Percentiles rank a stretch among this genome's conserved stretches.
Conservation (phyloP, 1,284 basidiomycete genomes). For the Sphaerobolus stellatus region DNA sequence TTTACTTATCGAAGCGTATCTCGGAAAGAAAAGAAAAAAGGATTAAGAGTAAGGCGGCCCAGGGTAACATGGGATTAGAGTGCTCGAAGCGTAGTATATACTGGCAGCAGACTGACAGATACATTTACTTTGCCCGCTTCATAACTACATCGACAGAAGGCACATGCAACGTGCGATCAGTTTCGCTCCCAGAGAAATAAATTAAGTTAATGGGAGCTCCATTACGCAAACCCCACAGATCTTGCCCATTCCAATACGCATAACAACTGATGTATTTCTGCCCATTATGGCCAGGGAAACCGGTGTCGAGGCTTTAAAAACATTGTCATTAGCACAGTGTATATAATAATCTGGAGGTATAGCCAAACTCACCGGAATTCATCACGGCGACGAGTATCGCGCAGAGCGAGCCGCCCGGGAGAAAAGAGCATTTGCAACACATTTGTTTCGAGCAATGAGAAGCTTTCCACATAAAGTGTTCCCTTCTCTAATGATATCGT, state of each 20-base stretch:
- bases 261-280: slow-evolving; percentile 40
- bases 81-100: too few relatives aligned
- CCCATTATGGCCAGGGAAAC: slow-evolving; percentile 44
- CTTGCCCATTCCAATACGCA: slow-evolving; percentile 25
- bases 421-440: slow-evolving; percentile 31
- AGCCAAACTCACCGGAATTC: slow-evolving; percentile 42
- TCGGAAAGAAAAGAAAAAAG: too few relatives aligned
- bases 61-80: too few relatives aligned
- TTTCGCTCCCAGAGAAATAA: slow-evolving; percentile 19
- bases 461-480: slow-evolving; percentile 34
- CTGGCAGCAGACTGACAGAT: too few relatives aligned
- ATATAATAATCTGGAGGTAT: background rate
- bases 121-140: too few relatives aligned
- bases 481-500: slow-evolving; percentile 34
- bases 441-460: slow-evolving; percentile 36
- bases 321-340: background rate
- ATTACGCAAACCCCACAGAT: slow-evolving; percentile 22
- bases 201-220: slow-evolving; percentile 22
- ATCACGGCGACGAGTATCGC: slow-evolving; percentile 37
- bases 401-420: slow-evolving; percentile 30
- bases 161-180: slow-evolving; percentile 1
- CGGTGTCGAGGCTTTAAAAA: slow-evolving; percentile 19
- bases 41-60: too few relatives aligned
- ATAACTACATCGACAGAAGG: background rate
- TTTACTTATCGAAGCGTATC: too few relatives aligned